phyloP scores from a whole-genome alignment of 2,329 filamentous ascomycete species.

The Fusarium sp. region DNA sequence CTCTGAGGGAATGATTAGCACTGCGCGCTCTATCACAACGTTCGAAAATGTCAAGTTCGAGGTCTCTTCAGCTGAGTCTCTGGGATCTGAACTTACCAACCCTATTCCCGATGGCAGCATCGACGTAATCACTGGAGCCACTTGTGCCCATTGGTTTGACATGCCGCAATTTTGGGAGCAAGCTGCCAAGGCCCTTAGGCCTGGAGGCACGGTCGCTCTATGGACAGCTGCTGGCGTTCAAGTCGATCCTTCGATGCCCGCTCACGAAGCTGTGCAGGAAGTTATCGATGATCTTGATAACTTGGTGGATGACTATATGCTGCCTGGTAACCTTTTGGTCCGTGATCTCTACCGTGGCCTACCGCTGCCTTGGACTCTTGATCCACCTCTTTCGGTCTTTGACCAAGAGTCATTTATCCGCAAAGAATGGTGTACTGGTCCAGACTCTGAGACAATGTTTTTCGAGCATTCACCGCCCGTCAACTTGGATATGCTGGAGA shows the following conservation, averaged over 20 bases:
- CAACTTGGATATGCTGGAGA: neutral
- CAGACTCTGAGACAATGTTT: neutral
- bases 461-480: neutral
- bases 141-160: constrained; percentile 3
- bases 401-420: neutral
- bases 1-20: constrained; percentile 1
- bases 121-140: neutral
- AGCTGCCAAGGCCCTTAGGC: neutral
- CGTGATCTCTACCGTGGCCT: neutral
- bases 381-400: neutral
- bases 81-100: neutral
- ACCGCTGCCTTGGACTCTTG: neutral
- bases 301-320: neutral
- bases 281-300: neutral
- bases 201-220: neutral
- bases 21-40: neutral
- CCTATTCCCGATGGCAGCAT: neutral
- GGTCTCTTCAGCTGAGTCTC: neutral
- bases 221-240: neutral
- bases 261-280: neutral
- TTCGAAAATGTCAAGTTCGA: neutral
- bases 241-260: neutral
- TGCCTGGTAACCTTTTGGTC: neutral
- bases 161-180: neutral
- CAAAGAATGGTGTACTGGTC: neutral